phyloP scores from a whole-genome alignment of 2,329 filamentous ascomycete genomes.

The Pseudogymnoascus sp. region DNA sequence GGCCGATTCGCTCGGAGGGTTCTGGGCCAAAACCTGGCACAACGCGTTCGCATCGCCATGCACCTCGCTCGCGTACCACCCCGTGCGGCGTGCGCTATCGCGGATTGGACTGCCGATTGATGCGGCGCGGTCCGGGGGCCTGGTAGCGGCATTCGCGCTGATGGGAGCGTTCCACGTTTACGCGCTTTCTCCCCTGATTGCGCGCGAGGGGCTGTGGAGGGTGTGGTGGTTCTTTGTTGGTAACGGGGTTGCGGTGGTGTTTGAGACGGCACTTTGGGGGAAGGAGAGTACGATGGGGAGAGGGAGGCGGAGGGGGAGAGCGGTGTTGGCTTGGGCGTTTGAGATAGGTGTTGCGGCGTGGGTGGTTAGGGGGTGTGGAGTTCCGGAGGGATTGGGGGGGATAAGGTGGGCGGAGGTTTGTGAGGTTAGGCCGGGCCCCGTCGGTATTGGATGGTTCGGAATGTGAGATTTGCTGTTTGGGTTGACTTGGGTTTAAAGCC shows the following conservation, averaged over 20 bases:
- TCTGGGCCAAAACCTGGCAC: slow-evolving; percentile 38
- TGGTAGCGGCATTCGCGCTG: slow-evolving; percentile 31
- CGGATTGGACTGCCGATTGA: slow-evolving; percentile 26
- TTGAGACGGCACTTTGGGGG: slow-evolving; percentile 30
- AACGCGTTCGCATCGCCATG: slow-evolving; percentile 35
- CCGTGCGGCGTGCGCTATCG: slow-evolving; percentile 28
- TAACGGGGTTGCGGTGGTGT: slow-evolving; percentile 32
- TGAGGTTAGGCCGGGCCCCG: neutral
- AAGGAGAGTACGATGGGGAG: slow-evolving; percentile 13
- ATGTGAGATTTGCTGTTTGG: neutral
- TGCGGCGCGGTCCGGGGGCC: slow-evolving; percentile 29
- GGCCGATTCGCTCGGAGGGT: slow-evolving; percentile 30
- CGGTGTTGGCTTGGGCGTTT: slow-evolving; percentile 29
- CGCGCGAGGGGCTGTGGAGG: slow-evolving; percentile 25
- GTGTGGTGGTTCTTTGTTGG: slow-evolving; percentile 33
- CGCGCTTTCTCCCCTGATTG: slow-evolving; percentile 30
- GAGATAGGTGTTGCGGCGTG: slow-evolving; percentile 30
- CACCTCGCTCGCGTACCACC: slow-evolving; percentile 32
- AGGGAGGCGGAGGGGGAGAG: slow-evolving; percentile 26
- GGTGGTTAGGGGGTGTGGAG: slow-evolving; percentile 27
- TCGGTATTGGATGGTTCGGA: neutral
- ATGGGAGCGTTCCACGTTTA: slow-evolving; percentile 36
- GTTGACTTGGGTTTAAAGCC: neutral
- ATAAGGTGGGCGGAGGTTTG: slow-evolving; percentile 29
- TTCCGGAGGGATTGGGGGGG: slow-evolving; percentile 28